Conservation (phyloP, 306 rosid species). For the Begonia loranthoides region DNA sequence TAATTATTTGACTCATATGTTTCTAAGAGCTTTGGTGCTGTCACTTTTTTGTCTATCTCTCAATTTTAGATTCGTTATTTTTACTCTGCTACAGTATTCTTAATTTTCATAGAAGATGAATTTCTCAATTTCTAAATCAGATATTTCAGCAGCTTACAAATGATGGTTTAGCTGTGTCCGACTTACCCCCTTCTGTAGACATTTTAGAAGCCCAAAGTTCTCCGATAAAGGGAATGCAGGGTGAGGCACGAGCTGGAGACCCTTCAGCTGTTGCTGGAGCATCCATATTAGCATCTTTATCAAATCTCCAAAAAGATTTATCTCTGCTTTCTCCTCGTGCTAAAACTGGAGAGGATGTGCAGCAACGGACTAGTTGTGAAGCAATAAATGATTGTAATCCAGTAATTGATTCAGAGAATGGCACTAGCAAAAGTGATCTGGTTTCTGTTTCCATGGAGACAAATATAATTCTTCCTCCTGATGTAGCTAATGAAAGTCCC, state of each 20-base stretch:
- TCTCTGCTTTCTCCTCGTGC: slow-evolving; percentile 46
- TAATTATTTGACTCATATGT: too few relatives aligned
- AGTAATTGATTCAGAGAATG: slow-evolving; percentile 46
- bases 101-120: slow-evolving; percentile 5
- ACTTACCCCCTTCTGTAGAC: slow-evolving; percentile 40
- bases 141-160: slow-evolving; percentile 66
- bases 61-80: neutral
- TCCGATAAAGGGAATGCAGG: slow-evolving; percentile 50
- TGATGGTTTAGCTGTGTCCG: slow-evolving; percentile 36
- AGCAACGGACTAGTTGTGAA: slow-evolving; percentile 32
- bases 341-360: slow-evolving; percentile 41
- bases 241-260: slow-evolving; percentile 80
- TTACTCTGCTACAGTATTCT: neutral
- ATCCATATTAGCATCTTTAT: slow-evolving; percentile 76
- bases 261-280: slow-evolving; percentile 85
- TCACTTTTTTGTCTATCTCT: too few relatives aligned
- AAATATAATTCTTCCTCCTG: slow-evolving; percentile 31
- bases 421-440: slow-evolving; percentile 22
- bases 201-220: slow-evolving; percentile 77
- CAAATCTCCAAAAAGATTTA: slow-evolving; percentile 50
- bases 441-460: slow-evolving; percentile 36
- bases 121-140: slow-evolving; percentile 43
- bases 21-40: too few relatives aligned
- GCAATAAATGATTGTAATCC: slow-evolving; percentile 29
- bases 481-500: slow-evolving; percentile 35